Conservation (phyloP, 129 eudicot genomes). For the Daucus carota region DH1_v3.0 NC_030382.2:56274501-56275000, state of each 20-base stretch:
- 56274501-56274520: slow-evolving; percentile 37
- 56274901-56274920: slow-evolving; percentile 28
- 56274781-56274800: neutral
- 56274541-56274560: slow-evolving; percentile 55
- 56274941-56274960: slow-evolving; percentile 83
- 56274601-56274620: slow-evolving; percentile 94
- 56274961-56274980: slow-evolving; percentile 76
- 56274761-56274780: slow-evolving; percentile 39
- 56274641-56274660: slow-evolving; percentile 87
- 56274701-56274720: slow-evolving; percentile 85
- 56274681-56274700: slow-evolving; percentile 84
- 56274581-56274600: slow-evolving; percentile 80
- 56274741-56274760: slow-evolving; percentile 89
- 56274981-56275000: slow-evolving; percentile 89
- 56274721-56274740: slow-evolving; percentile 89
- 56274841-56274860: neutral
- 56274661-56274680: slow-evolving; percentile 76
- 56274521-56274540: slow-evolving; percentile 76
- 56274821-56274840: neutral
- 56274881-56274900: neutral
- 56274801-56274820: neutral
- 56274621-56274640: slow-evolving; percentile 80
- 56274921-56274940: slow-evolving; percentile 92
- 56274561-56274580: slow-evolving; percentile 89
- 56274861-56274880: neutral